Conservation (phyloP, 2,329 filamentous ascomycete genomes). For the Verticillium alfalfae region DNA sequence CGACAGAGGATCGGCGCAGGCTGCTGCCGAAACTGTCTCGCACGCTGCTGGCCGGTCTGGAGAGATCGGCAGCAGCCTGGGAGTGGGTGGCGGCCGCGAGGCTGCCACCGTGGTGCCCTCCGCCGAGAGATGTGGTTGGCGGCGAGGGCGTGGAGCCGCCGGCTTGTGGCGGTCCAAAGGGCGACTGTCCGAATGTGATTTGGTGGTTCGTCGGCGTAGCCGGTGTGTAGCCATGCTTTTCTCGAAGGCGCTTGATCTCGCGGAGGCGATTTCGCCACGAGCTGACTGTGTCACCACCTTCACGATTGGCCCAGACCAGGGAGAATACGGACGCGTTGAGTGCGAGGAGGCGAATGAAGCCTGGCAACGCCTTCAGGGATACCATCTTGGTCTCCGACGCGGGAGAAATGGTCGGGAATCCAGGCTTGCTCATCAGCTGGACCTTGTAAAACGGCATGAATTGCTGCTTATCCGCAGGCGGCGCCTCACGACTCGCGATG, state of each 20-base stretch:
- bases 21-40: conserved; percentile 56
- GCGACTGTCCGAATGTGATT: conserved; percentile 17
- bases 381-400: conserved; percentile 87
- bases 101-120: conserved; percentile 13
- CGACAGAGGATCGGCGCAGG: conserved; percentile 57
- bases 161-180: conserved; percentile 24
- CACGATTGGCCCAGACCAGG: conserved; percentile 75
- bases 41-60: conserved; percentile 41
- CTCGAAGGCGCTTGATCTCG: conserved; percentile 77
- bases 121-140: conserved; percentile 22
- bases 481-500: conserved; percentile 53
- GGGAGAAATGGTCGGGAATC: conserved; percentile 87
- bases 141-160: conserved; percentile 16
- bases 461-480: conserved; percentile 24
- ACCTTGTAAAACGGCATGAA: conserved; percentile 72
- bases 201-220: conserved; percentile 22
- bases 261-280: conserved; percentile 84
- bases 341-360: conserved; percentile 81
- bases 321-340: conserved; percentile 93
- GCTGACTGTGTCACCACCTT: conserved; percentile 77
- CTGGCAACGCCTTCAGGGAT: conserved; percentile 72
- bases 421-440: conserved; percentile 79
- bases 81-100: conserved; percentile 2
- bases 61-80: conserved; percentile 17
- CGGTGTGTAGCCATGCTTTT: conserved; percentile 49